These are phyloP conservation scores for Candida sonorensis DNA, from an alignment of 805 yeast genomes.

Conservation along the genomic window DNA sequence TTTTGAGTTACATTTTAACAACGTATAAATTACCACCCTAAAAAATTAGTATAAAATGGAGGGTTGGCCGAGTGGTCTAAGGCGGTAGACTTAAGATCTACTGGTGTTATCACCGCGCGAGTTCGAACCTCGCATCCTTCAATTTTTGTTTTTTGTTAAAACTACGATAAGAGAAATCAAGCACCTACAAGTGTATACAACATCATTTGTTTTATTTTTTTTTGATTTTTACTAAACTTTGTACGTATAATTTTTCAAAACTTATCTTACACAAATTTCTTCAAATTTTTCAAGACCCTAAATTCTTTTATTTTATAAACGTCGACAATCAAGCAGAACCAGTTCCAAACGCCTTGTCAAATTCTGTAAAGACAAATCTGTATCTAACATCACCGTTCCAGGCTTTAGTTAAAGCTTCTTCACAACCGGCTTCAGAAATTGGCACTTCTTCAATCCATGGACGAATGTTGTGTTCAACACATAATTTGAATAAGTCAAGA, in stretches of 20 bases:
- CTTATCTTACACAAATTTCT: too few relatives aligned
- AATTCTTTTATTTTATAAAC: too few relatives aligned
- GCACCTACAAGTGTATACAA: too few relatives aligned
- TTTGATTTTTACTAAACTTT: too few relatives aligned
- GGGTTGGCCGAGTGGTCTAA: slow-evolving; percentile 33
- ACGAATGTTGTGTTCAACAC: slow-evolving; percentile 37
- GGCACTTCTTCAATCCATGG: slow-evolving; percentile 49
- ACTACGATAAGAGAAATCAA: too few relatives aligned
- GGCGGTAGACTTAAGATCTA: slow-evolving; percentile 33
- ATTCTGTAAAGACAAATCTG: slow-evolving; percentile 45
- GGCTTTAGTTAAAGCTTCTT: slow-evolving; percentile 37
- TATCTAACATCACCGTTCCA: slow-evolving; percentile 44
- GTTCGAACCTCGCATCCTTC: slow-evolving; percentile 34
- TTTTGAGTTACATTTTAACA: too few relatives aligned
- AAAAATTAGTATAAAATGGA: too few relatives aligned
- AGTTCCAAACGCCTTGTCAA: slow-evolving; percentile 36
- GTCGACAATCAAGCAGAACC: slow-evolving; percentile 8
- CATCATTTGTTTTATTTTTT: too few relatives aligned
- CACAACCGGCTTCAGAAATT: slow-evolving; percentile 35
- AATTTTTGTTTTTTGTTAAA: slow-evolving; percentile 17
- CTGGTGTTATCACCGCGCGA: slow-evolving; percentile 31
- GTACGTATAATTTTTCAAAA: too few relatives aligned
- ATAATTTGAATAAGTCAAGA: slow-evolving; percentile 37
- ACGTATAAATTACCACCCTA: too few relatives aligned
- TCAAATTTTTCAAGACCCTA: too few relatives aligned